Evolutionary conservation across 805 yeast species (phyloP).

Genomic region (Myxozyma melibiosi): DNA sequence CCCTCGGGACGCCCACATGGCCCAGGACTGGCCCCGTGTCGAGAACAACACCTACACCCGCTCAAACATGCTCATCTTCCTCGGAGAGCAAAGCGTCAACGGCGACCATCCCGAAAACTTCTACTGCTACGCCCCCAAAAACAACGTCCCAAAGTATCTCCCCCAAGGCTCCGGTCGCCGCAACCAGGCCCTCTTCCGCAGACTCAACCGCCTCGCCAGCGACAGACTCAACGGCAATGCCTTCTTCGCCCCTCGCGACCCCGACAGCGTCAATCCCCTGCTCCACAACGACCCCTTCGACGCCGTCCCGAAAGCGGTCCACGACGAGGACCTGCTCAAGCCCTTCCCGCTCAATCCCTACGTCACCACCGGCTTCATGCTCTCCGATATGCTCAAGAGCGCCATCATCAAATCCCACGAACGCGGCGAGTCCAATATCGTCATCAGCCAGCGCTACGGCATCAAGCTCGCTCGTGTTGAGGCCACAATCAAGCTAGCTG

Average conservation of each 20-base stretch:
- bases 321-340: conserved; percentile 40
- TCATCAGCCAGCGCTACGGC: conserved; percentile 75
- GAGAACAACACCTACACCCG: conserved; percentile 18
- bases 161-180: conserved; percentile 8
- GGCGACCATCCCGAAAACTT: conserved; percentile 27
- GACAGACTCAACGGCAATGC: conserved; percentile 28
- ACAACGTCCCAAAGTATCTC: conserved; percentile 34
- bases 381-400: conserved; percentile 61
- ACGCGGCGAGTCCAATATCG: conserved; percentile 62
- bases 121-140: conserved; percentile 29
- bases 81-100: conserved; percentile 32
- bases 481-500: conserved; percentile 73
- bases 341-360: conserved; percentile 82
- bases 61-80: conserved; percentile 29
- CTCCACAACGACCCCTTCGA: not conserved
- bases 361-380: conserved; percentile 65
- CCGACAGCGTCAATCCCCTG: too few species aligned
- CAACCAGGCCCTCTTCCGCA: not conserved
- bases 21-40: not conserved
- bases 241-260: too few species aligned
- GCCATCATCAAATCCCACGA: conserved; percentile 60
- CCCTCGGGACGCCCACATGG: conserved; percentile 14
- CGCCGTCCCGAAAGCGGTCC: not conserved
- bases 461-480: conserved; percentile 84
- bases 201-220: not conserved